Evolutionary conservation across 2,329 filamentous ascomycete species (phyloP).

Genomic region (Aspergillus spinulosporus): DNA sequence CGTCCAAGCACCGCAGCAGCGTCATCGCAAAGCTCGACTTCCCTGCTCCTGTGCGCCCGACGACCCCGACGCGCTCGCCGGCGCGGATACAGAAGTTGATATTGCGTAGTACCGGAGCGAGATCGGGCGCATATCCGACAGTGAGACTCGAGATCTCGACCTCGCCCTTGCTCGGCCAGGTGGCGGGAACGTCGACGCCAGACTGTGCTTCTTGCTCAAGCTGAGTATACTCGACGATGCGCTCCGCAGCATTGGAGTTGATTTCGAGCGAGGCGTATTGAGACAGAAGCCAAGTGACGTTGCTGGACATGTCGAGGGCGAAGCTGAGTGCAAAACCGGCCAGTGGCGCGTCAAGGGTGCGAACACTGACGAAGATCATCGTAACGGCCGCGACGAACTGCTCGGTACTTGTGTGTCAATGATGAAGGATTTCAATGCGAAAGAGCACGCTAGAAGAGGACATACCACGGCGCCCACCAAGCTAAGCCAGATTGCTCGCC

Average conservation of each 20-base stretch:
- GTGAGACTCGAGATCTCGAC: constrained; percentile 73
- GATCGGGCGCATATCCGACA: constrained; percentile 68
- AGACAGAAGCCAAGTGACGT: constrained; percentile 66
- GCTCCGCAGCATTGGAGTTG: constrained; percentile 34
- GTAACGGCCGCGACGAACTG: constrained; percentile 66
- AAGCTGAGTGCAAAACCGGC: constrained; percentile 77
- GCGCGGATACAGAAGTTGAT: constrained; percentile 29
- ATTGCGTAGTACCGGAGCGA: constrained; percentile 49
- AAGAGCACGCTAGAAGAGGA: not conserved
- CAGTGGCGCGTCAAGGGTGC: constrained; percentile 65
- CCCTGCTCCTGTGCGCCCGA: constrained; percentile 38
- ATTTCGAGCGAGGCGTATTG: constrained; percentile 69
- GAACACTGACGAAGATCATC: constrained; percentile 62
- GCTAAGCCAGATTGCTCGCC: constrained; percentile 73
- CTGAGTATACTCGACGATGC: constrained; percentile 55
- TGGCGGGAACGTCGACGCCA: constrained; percentile 28
- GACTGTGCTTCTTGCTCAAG: constrained; percentile 26
- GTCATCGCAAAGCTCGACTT: constrained; percentile 37
- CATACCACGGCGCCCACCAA: constrained; percentile 58
- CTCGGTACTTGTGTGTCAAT: constrained; percentile 40
- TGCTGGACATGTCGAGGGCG: constrained; percentile 66
- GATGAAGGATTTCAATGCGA: not conserved
- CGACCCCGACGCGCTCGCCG: constrained; percentile 34
- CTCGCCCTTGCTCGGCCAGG: constrained; percentile 56
- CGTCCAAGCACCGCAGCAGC: constrained; percentile 34